Evolutionary conservation across 352 stramenopile species (phyloP).

Genomic region (Pythium aristosporum): DNA sequence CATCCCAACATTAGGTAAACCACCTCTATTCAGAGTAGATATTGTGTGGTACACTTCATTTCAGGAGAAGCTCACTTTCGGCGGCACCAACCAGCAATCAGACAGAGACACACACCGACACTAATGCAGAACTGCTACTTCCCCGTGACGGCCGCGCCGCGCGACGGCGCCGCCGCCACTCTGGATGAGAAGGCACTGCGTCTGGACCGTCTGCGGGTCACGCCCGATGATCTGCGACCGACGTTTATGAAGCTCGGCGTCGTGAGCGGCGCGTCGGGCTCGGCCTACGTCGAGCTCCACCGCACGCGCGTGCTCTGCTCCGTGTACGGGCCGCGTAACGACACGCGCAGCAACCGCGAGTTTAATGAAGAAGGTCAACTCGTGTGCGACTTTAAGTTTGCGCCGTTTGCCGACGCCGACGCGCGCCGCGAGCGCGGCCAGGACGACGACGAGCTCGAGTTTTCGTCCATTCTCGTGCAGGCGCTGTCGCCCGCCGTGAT

Average conservation of each 20-base stretch:
- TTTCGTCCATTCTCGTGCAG: conserved; percentile 73
- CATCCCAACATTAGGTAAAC: background rate
- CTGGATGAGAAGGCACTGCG: conserved; percentile 18
- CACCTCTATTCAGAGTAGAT: background rate
- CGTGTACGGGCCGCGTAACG: conserved; percentile 85
- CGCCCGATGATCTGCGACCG: conserved; percentile 78
- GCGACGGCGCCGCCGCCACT: conserved; percentile 7
- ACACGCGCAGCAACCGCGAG: conserved; percentile 67
- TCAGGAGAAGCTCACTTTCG: background rate
- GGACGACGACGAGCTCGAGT: conserved; percentile 78
- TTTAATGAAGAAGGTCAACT: conserved; percentile 88
- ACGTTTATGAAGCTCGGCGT: conserved; percentile 86
- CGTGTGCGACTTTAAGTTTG: conserved; percentile 88
- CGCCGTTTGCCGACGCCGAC: conserved; percentile 71
- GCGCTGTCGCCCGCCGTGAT: conserved; percentile 81
- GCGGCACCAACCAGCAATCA: conserved; percentile 18
- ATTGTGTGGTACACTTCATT: conserved; percentile 12
- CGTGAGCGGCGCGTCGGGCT: conserved; percentile 81
- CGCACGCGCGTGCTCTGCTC: conserved; percentile 87
- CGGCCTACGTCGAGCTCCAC: conserved; percentile 87
- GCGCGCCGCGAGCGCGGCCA: conserved; percentile 69
- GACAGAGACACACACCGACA: background rate
- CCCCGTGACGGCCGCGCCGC: conserved; percentile 35
- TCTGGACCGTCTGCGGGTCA: conserved; percentile 40
- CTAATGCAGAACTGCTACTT: conserved; percentile 89